Evolutionary conservation across 2,329 filamentous ascomycete species (phyloP).

Genomic region (Hypoxylon sp.): DNA sequence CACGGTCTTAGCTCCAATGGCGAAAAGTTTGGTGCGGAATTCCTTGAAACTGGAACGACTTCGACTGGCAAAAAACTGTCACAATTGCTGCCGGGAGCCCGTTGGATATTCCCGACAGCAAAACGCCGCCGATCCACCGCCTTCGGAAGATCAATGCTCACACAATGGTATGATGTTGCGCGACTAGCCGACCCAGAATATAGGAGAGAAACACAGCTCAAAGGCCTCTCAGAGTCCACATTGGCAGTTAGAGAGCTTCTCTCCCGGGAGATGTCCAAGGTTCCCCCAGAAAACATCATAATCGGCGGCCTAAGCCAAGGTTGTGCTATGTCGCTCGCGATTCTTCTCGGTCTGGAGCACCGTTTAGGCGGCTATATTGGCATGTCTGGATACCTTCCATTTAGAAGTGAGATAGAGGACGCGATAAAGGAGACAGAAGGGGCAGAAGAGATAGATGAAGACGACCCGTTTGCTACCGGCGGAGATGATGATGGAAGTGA

Average conservation of each 20-base stretch:
- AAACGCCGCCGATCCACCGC: conserved; percentile 60
- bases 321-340: conserved; percentile 62
- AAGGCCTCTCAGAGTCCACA: conserved; percentile 61
- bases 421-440: conserved; percentile 34
- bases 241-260: conserved; percentile 56
- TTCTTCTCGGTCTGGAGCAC: conserved; percentile 58
- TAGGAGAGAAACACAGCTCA: conserved; percentile 60
- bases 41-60: conserved; percentile 52
- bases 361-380: conserved; percentile 61
- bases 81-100: conserved; percentile 55
- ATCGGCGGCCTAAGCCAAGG: conserved; percentile 69
- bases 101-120: conserved; percentile 68
- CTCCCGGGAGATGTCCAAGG: conserved; percentile 52
- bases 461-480: conserved; percentile 29
- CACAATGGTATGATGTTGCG: conserved; percentile 68
- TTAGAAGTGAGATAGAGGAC: conserved; percentile 55
- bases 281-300: conserved; percentile 59
- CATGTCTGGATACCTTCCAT: conserved; percentile 64
- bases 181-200: conserved; percentile 58
- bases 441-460: conserved; percentile 14
- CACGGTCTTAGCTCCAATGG: conserved; percentile 46
- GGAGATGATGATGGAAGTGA: too few relatives aligned
- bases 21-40: conserved; percentile 53
- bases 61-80: conserved; percentile 54
- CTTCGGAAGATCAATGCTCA: conserved; percentile 60